Evolutionary conservation across 2,329 filamentous ascomycete genomes (phyloP).

Genomic region (Colletotrichum trifolii): DNA sequence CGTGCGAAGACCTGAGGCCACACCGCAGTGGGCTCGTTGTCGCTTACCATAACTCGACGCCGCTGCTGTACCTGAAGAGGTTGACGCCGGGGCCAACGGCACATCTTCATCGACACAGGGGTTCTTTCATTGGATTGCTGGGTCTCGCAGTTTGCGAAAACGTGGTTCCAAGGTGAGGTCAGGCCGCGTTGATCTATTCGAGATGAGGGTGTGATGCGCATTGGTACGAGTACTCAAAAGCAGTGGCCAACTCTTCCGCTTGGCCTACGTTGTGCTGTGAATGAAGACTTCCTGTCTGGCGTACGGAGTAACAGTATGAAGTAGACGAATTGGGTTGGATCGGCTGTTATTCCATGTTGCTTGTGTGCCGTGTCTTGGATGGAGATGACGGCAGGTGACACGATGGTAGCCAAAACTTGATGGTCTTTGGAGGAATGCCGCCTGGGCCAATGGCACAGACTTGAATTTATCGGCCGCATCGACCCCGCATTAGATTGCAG

Average conservation of each 20-base stretch:
- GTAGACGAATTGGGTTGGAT: no score
- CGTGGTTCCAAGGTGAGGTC: background rate
- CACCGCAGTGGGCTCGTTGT: no score
- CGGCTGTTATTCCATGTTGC: no score
- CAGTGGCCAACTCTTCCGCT: no score
- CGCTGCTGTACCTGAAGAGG: background rate
- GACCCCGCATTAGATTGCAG: conserved; percentile 27
- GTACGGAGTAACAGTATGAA: no score
- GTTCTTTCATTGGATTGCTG: background rate
- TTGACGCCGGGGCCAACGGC: conserved; percentile 24
- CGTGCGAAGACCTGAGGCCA: background rate
- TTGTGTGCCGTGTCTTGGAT: no score
- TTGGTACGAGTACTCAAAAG: no score
- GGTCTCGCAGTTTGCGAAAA: background rate
- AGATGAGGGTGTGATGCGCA: background rate
- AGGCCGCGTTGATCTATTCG: background rate
- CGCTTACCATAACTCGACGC: no score
- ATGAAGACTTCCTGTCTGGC: no score
- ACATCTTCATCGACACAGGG: conserved; percentile 25
- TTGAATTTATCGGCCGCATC: conserved; percentile 5
- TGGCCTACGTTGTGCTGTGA: no score
- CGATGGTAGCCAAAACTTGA: conserved; percentile 15
- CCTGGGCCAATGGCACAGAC: conserved; percentile 13
- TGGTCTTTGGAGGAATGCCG: conserved; percentile 1
- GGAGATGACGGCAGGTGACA: background rate